Percentiles rank a stretch among this genome's conserved stretches.
These are phyloP conservation scores for Fusarium lateritium DNA, from an alignment of 2,329 filamentous ascomycete species.

Conservation along the genomic window DNA sequence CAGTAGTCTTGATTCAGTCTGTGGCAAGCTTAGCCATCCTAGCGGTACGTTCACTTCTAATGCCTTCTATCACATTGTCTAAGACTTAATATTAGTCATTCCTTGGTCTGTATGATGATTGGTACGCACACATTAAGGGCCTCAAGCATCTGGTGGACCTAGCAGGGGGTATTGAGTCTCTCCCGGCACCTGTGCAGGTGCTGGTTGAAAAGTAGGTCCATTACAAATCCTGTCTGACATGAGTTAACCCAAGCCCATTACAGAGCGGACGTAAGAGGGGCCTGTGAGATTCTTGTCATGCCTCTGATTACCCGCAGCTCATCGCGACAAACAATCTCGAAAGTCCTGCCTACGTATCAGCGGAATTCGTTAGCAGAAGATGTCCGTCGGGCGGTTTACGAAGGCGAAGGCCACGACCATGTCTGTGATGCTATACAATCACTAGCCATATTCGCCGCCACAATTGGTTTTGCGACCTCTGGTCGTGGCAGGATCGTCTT, in stretches of 20 bases:
- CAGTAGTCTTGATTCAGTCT: conserved; percentile 5
- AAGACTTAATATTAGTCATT: background rate
- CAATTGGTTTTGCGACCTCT: conserved; percentile 6
- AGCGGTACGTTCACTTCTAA: background rate
- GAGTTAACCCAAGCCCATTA: background rate
- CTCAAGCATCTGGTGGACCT: background rate
- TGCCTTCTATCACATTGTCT: background rate
- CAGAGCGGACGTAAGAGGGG: conserved; percentile 14
- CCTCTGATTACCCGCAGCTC: background rate
- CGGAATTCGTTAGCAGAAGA: background rate
- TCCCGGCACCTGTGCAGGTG: conserved; percentile 6
- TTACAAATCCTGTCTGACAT: too few species aligned
- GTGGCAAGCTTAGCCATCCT: conserved; percentile 11
- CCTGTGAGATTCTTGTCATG: conserved; percentile 1
- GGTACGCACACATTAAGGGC: conserved; percentile 12
- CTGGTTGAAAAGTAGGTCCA: conserved; percentile 7
- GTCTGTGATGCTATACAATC: background rate
- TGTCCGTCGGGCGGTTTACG: background rate
- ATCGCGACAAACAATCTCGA: background rate
- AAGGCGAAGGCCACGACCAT: background rate
- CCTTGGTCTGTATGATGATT: conserved; percentile 5
- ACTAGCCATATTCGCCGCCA: background rate
- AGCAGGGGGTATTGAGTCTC: background rate
- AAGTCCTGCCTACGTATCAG: background rate
- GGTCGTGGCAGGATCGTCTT: background rate